These are phyloP conservation scores for Niebla homalea DNA, from an alignment of 495 filamentous ascomycete species.

Conservation along the genomic window DNA sequence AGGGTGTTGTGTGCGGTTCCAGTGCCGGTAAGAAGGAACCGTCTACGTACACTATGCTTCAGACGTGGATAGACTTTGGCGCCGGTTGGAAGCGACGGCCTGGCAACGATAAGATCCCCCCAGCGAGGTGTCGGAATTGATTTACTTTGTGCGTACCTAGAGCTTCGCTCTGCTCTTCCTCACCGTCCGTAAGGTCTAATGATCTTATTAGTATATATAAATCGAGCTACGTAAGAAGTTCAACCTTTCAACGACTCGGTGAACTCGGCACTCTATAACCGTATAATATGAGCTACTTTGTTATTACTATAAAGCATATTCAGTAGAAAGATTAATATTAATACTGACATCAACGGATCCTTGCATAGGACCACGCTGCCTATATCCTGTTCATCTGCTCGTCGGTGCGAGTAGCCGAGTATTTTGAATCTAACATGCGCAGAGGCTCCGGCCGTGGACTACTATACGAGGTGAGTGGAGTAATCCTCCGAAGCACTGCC, in stretches of 20 bases:
- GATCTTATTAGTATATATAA: constrained; percentile 7
- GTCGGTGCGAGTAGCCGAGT: constrained; percentile 9
- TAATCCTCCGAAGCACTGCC: not conserved
- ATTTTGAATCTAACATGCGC: constrained; percentile 9
- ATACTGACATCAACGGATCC: constrained; percentile 6
- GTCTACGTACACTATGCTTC: constrained; percentile 8
- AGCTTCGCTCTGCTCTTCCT: not conserved
- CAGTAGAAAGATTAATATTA: constrained; percentile 9
- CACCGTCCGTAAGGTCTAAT: not conserved
- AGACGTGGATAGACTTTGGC: constrained; percentile 8
- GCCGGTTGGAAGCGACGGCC: constrained; percentile 4
- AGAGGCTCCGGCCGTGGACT: constrained; percentile 12
- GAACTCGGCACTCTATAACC: constrained; percentile 12
- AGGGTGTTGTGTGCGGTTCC: constrained; percentile 8
- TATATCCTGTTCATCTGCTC: constrained; percentile 11
- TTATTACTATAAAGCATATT: constrained; percentile 11
- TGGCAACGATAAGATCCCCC: constrained; percentile 5
- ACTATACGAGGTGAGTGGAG: constrained; percentile 11
- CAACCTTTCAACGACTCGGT: constrained; percentile 6
- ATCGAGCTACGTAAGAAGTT: constrained; percentile 9
- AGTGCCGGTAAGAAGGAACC: constrained; percentile 6
- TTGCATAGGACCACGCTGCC: constrained; percentile 7
- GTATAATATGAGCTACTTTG: constrained; percentile 11
- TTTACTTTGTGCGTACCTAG: constrained; percentile 7
- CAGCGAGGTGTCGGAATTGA: constrained; percentile 1